Conservation (phyloP, 2,329 filamentous ascomycete genomes). For the Zopfia rhizophila region DNA sequence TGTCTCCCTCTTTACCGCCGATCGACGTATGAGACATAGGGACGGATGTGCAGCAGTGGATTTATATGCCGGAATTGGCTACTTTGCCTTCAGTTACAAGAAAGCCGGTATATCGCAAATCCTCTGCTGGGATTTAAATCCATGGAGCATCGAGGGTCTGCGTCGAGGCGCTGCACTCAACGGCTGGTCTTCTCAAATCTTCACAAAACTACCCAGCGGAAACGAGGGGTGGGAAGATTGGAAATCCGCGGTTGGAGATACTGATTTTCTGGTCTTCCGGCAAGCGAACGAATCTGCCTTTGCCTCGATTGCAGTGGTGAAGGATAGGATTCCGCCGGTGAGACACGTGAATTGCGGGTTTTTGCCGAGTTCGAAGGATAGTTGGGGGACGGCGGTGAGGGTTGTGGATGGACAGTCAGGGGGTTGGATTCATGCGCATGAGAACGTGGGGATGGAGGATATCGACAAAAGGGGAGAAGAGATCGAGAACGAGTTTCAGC, state of each 20-base stretch:
- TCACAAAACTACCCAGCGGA: conserved; percentile 7
- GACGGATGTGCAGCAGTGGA: conserved; percentile 67
- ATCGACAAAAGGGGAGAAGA: conserved; percentile 37
- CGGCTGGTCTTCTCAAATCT: conserved; percentile 45
- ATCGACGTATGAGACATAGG: too few relatives aligned
- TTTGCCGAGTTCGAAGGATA: conserved; percentile 62
- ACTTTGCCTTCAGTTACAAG: conserved; percentile 89
- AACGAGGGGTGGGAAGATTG: conserved; percentile 10
- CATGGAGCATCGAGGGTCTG: conserved; percentile 60
- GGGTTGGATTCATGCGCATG: conserved; percentile 70
- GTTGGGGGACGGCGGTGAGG: conserved; percentile 62
- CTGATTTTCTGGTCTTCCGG: conserved; percentile 52
- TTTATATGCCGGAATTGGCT: conserved; percentile 92
- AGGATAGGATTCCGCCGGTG: conserved; percentile 48
- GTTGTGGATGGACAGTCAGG: conserved; percentile 57
- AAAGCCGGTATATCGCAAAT: conserved; percentile 74
- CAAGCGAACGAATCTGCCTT: conserved; percentile 52
- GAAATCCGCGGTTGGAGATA: conserved; percentile 13
- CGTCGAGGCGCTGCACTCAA: conserved; percentile 54
- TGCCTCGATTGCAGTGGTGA: conserved; percentile 28
- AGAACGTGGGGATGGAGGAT: conserved; percentile 62
- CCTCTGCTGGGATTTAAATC: conserved; percentile 88
- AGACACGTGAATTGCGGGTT: conserved; percentile 70
- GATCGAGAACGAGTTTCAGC: conserved; percentile 54
- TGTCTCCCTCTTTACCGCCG: too few relatives aligned